Evolutionary conservation across 306 rosid genomes (phyloP), one percentile per base, ranked within the genome.

Genomic region (Cyamopsis tetragonoloba): DNA sequence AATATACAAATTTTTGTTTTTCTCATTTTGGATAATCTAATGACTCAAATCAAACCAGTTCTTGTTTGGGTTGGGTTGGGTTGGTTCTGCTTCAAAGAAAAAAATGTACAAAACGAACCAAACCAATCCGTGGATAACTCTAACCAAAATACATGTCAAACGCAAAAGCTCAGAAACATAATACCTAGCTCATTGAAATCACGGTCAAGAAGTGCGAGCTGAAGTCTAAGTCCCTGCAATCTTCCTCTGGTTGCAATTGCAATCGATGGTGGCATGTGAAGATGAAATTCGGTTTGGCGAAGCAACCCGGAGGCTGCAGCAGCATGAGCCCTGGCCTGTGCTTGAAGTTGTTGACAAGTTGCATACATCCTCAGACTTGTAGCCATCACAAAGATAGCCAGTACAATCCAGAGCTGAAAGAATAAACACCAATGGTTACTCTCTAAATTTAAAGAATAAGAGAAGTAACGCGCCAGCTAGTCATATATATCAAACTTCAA

Each of bases 201-300:
- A 31, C 88, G 87, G 69, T 93, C 98, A 74, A 92, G 96, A 57
- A 92, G 89, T 54, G 96, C 92, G 70, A 92, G 98, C 80, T 92
- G 96, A 76, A 89, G 97, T 78, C 98, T 89, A 31, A 93, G 87
- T 62, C 96, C 97, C 62, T 90, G 97, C 76, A 93, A 78, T 56
- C 93, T 89, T 61, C 96, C 96, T 78, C 96, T 71, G 15, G 92
- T 86, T 69, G 96, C 96, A 35, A 93, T 82, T 26, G 95, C 91
- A 80, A 89, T 86, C 13, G 97, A 90, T 19, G 91, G 86, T 34
- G 97, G 97, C 89, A 90, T 46, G 57, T 84, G 88, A 77, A 89
- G 58, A 62, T 83, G 88, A 68, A 93, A 41, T 73, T 93, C 99
- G 53, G 95, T 82, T 42, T 84, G 98, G 57, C 92, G 88, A 42